Evolutionary conservation across 495 filamentous ascomycete genomes (phyloP).

Genomic region (Hypomontagnella monticulosa): DNA sequence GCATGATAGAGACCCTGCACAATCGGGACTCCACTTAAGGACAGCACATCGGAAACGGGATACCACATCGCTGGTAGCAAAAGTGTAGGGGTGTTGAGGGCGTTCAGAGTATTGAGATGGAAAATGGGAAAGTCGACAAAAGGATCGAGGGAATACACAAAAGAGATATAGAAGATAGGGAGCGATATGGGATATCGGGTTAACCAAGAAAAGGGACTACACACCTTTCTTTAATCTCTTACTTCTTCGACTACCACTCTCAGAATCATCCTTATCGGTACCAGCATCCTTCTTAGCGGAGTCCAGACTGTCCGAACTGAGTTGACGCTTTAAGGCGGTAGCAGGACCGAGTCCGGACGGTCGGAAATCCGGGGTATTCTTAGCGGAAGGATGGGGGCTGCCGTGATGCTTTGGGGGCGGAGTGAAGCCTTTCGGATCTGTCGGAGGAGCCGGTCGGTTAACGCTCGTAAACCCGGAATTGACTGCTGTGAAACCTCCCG

Average conservation of each 20-base stretch:
- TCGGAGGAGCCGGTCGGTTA: conserved; percentile 59
- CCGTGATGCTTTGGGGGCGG: conserved; percentile 57
- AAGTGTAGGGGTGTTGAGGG: background rate
- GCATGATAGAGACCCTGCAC: conserved; percentile 31
- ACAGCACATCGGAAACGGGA: conserved; percentile 6
- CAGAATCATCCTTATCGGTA: conserved; percentile 70
- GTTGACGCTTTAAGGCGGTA: conserved; percentile 79
- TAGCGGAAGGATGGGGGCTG: conserved; percentile 63
- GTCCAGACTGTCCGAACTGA: conserved; percentile 76
- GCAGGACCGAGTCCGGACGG: conserved; percentile 61
- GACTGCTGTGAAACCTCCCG: conserved; percentile 56
- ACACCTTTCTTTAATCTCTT: conserved; percentile 94
- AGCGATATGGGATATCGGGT: too few relatives aligned
- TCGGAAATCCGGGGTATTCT: conserved; percentile 68
- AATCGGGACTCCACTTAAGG: conserved; percentile 16
- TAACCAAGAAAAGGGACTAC: conserved; percentile 43
- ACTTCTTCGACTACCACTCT: conserved; percentile 83
- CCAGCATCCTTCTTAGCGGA: conserved; percentile 66
- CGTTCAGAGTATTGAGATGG: background rate
- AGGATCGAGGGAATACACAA: background rate
- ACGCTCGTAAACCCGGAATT: conserved; percentile 80
- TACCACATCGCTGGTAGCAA: background rate
- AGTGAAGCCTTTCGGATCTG: conserved; percentile 52
- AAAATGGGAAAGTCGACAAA: background rate
- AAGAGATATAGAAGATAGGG: background rate